A percentile compares a stretch with the other conserved stretches of the same genome.
phyloP scores from a whole-genome alignment of 441 rosid species.

The Brassica hybrid region DNA sequence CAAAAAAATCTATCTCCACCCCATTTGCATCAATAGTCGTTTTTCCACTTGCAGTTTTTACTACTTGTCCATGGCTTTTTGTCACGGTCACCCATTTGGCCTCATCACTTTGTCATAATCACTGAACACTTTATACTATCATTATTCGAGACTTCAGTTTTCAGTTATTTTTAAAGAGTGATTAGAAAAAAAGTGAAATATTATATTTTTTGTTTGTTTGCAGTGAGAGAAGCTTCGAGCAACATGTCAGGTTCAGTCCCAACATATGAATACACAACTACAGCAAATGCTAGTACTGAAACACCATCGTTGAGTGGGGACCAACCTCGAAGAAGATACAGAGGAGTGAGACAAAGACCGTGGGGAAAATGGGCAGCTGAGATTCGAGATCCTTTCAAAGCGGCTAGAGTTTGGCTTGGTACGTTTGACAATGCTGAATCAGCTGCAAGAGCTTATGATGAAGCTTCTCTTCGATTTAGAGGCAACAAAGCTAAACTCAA shows the following conservation, averaged over 20 bases:
- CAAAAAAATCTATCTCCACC: constrained; percentile 37
- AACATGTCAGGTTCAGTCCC: constrained; percentile 8
- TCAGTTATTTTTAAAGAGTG: neutral
- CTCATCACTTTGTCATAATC: constrained; percentile 29
- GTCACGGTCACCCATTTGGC: neutral
- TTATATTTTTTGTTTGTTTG: neutral
- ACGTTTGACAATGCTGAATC: constrained; percentile 6
- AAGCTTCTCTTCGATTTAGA: constrained; percentile 3
- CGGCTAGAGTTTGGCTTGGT: constrained; percentile 11
- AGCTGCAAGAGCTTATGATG: constrained; percentile 5
- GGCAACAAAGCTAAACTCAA: constrained; percentile 5
- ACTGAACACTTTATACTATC: neutral
- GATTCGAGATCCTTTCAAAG: constrained; percentile 11
- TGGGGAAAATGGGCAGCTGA: constrained; percentile 11
- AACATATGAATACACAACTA: neutral
- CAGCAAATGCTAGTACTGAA: neutral
- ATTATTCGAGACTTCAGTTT: neutral
- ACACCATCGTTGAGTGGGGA: neutral
- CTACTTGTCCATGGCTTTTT: constrained; percentile 38
- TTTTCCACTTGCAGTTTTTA: constrained; percentile 21
- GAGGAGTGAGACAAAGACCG: constrained; percentile 12
- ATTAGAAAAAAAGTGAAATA: neutral
- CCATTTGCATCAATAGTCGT: constrained; percentile 42
- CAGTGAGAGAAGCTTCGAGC: neutral
- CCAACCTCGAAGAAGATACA: constrained; percentile 6